Evolutionary conservation across 2,329 filamentous ascomycete species (phyloP).

Genomic region (Reticulascus tulasneorum): DNA sequence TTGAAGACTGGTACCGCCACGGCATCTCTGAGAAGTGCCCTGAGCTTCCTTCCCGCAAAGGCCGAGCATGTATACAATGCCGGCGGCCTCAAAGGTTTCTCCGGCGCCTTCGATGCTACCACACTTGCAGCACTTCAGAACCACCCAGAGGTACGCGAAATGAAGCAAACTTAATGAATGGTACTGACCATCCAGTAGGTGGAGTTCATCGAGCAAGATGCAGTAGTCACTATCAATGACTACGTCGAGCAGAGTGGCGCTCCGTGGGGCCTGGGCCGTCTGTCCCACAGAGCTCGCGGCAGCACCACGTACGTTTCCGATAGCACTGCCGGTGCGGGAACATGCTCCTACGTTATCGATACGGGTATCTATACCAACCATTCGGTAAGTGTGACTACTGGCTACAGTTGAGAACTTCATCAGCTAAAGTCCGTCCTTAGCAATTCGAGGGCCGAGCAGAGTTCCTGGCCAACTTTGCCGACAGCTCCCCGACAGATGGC

Average conservation of each 20-base stretch:
- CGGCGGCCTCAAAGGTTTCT: conserved; percentile 23
- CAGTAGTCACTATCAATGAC: conserved; percentile 21
- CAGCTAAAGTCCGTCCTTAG: neutral
- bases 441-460: conserved; percentile 39
- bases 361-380: conserved; percentile 37
- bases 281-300: conserved; percentile 29
- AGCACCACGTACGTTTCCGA: conserved; percentile 34
- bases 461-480: conserved; percentile 32
- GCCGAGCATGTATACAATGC: conserved; percentile 26
- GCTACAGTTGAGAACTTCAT: too few species aligned
- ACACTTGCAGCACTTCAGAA: conserved; percentile 20
- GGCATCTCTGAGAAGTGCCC: conserved; percentile 18
- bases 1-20: conserved; percentile 22
- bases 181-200: conserved; percentile 34
- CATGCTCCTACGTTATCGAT: conserved; percentile 43
- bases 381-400: conserved; percentile 25
- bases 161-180: too few species aligned
- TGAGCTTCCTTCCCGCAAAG: conserved; percentile 23
- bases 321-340: conserved; percentile 32
- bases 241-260: conserved; percentile 28
- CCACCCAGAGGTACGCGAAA: conserved; percentile 21
- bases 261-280: conserved; percentile 35
- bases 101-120: conserved; percentile 18
- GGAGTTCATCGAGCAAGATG: conserved; percentile 38
- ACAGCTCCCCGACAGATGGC: conserved; percentile 32